Evolutionary conservation across 2,329 filamentous ascomycete genomes (phyloP), one percentile per base, ranked within the genome.

Genomic region (Verticillium tricorpus): DNA sequence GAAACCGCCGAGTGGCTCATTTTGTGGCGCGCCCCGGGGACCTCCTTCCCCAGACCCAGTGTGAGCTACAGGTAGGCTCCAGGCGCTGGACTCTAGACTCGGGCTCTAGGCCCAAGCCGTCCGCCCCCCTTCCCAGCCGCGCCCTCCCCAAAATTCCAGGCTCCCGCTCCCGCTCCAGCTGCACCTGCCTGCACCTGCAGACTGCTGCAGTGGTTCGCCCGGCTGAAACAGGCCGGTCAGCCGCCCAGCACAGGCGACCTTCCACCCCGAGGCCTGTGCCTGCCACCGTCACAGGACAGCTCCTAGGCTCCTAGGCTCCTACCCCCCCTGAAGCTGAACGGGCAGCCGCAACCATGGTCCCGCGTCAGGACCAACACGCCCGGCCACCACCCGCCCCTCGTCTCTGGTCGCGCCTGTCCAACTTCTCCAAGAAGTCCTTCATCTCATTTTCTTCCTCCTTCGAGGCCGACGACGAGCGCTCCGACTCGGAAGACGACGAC

Each of bases 381-480:
- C 70, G 67, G 63, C 73, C 80, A 73, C 71, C 81, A 70, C 71
- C 74, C 67, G 71, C 78, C 73, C 69, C 77, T 68, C 75, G 79
- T 67, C 78, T 80, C 64, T 78, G 78, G 69, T 84, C 83, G 32
- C 76, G 78, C 56, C 74, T 82, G 45, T 84, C 81, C 52, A 73
- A 78, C 69, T 73, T 76, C 28, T 84, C 85, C 63, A 87, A 85
- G 73, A 77, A 75, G 56, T 88, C 85, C 2, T 78, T 82, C 65
- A 78, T 75, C 66, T 89, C 86, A 39, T 82, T 84, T 69, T 84
- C 86, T 6, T 88, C 87, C 12, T 84, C 84, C 28, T 88, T 88
- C 66, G 85, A 89, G 73, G 88, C 87, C 66, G 87, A 90, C 78
- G 87, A 90, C 83, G 88, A 90, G 72, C 81, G 80, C 63, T 89